A percentile compares a stretch with the other conserved stretches of the same genome.
These are phyloP conservation scores for Trichoderma atrobrunneum DNA, from an alignment of 2,329 filamentous ascomycete genomes.

Conservation along the genomic window DNA sequence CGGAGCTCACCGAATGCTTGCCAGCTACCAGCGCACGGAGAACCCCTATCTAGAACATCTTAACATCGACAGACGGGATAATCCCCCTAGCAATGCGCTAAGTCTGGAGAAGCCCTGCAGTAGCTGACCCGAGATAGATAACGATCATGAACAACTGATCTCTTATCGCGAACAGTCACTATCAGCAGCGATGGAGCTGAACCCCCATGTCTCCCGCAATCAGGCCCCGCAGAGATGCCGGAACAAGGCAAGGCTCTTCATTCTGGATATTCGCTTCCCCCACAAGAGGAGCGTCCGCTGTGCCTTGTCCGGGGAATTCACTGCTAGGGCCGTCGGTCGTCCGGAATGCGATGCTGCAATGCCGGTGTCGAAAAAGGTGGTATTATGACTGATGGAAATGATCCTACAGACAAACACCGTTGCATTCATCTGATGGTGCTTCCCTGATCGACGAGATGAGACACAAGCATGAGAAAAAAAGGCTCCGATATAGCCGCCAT, in stretches of 20 bases:
- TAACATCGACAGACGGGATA: not conserved
- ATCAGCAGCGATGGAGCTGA: not conserved
- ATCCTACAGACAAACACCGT: not conserved
- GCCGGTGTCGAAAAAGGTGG: not conserved
- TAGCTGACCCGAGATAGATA: not conserved
- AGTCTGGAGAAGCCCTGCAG: not conserved
- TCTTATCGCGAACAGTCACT: not conserved
- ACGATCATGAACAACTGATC: not conserved
- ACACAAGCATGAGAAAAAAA: not conserved
- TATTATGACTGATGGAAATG: not conserved
- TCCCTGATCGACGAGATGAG: not conserved
- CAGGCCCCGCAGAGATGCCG: conserved; percentile 9
- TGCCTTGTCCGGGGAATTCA: not conserved
- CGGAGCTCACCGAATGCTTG: not conserved
- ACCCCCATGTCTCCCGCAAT: conserved; percentile 4
- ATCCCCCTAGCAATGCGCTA: not conserved
- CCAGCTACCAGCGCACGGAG: not conserved
- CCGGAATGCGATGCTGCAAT: not conserved
- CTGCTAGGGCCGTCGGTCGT: not conserved
- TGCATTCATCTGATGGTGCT: not conserved
- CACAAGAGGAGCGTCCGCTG: not conserved
- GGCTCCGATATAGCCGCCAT: not conserved
- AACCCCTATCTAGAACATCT: not conserved
- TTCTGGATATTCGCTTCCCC: not conserved
- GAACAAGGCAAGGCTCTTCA: not conserved